Percentiles rank a stretch among this genome's conserved stretches.
Evolutionary conservation across 1,284 basidiomycete species (phyloP).

Genomic region (Cutaneotrichosporon cavernicola): DNA sequence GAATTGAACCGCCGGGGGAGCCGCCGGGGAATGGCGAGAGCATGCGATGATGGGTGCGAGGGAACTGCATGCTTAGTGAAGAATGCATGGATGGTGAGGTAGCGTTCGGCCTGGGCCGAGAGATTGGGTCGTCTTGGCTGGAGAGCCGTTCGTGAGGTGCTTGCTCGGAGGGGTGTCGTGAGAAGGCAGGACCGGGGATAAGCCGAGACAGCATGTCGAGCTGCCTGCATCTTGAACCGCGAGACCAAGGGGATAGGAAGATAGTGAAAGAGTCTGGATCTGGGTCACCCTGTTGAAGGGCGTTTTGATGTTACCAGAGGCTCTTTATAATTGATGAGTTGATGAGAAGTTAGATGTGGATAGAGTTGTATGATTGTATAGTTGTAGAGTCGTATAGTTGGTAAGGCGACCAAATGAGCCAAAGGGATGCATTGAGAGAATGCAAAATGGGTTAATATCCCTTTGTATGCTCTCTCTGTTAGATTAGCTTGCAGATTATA

Average conservation of each 20-base stretch:
- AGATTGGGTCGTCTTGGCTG: conserved; percentile 10
- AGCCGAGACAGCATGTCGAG: not conserved
- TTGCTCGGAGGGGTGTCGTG: conserved; percentile 7
- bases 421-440: too few species aligned
- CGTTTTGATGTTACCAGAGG: conserved; percentile 4
- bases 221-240: conserved; percentile 1
- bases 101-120: conserved; percentile 19
- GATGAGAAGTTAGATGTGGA: not conserved
- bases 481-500: too few species aligned
- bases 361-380: not conserved
- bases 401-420: too few species aligned
- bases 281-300: conserved; percentile 20
- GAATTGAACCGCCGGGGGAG: conserved; percentile 9
- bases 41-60: not conserved
- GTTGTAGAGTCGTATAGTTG: too few species aligned
- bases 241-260: not conserved
- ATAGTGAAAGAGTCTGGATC: not conserved
- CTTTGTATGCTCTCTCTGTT: too few species aligned
- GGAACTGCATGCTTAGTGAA: conserved; percentile 53
- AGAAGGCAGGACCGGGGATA: not conserved
- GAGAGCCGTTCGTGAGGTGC: conserved; percentile 9
- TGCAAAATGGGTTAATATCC: too few species aligned
- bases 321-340: not conserved
- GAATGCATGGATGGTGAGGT: conserved; percentile 49
- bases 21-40: not conserved